These are phyloP conservation scores for Parastagonospora nodorum DNA, from an alignment of 2,329 filamentous ascomycete genomes.

Conservation along the genomic window DNA sequence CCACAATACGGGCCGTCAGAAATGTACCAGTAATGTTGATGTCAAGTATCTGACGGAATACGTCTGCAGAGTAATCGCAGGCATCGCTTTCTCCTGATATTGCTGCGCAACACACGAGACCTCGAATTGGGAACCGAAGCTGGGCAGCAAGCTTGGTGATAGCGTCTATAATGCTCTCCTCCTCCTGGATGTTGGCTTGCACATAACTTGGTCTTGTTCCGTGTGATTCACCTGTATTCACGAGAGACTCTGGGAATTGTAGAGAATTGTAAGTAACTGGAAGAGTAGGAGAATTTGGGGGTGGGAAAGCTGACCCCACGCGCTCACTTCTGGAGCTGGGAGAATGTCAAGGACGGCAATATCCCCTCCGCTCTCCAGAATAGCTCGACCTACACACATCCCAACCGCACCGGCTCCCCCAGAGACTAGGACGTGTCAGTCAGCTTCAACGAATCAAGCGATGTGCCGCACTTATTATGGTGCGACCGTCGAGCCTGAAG, in stretches of 20 bases:
- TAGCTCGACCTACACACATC: constrained; percentile 22
- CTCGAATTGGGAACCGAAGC: constrained; percentile 26
- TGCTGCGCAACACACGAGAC: constrained; percentile 34
- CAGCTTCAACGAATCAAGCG: background rate
- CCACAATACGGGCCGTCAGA: constrained; percentile 39
- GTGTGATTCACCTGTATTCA: constrained; percentile 7
- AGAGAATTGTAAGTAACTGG: background rate
- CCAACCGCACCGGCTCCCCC: constrained; percentile 35
- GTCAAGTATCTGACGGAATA: constrained; percentile 44
- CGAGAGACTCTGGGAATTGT: constrained; percentile 4
- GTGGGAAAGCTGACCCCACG: constrained; percentile 10
- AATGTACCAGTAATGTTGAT: constrained; percentile 48
- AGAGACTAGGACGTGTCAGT: constrained; percentile 20
- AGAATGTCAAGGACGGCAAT: constrained; percentile 26
- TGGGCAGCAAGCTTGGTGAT: constrained; percentile 11
- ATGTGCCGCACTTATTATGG: constrained; percentile 23
- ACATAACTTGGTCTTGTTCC: constrained; percentile 20
- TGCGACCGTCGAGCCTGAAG: constrained; percentile 28
- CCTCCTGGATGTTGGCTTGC: constrained; percentile 27
- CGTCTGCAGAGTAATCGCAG: constrained; percentile 36
- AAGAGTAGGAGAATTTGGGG: background rate
- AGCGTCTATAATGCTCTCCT: constrained; percentile 15
- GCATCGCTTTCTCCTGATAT: constrained; percentile 40
- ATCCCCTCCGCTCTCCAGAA: constrained; percentile 35
- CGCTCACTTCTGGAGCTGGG: constrained; percentile 1